A percentile compares a stretch with the other conserved stretches of the same genome.
These are phyloP conservation scores for Sporothrix euskadiensis DNA, from an alignment of 2,329 filamentous ascomycete species.

Conservation along the genomic window DNA sequence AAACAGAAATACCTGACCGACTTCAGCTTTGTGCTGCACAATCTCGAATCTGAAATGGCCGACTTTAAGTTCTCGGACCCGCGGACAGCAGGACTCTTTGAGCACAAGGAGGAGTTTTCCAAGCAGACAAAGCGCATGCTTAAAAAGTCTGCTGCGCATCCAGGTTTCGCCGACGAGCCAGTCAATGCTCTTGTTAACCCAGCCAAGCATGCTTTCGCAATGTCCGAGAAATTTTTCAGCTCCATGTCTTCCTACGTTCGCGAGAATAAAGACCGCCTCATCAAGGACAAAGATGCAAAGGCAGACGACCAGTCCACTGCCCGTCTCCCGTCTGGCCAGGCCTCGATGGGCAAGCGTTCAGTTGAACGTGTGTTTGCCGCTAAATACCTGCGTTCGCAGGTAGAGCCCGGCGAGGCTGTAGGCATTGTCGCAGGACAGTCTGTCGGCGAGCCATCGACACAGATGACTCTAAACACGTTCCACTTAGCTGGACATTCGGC, in stretches of 20 bases:
- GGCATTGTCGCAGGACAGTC: constrained; percentile 97
- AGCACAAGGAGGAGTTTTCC: constrained; percentile 61
- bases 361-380: constrained; percentile 84
- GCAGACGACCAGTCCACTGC: constrained; percentile 28
- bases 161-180: constrained; percentile 68
- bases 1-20: constrained; percentile 90
- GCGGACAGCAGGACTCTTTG: constrained; percentile 49
- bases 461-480: constrained; percentile 99
- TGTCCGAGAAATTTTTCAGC: constrained; percentile 81
- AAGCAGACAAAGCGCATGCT: constrained; percentile 80
- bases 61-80: constrained; percentile 66
- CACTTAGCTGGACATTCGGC: constrained; percentile 97
- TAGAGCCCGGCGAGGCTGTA: constrained; percentile 94
- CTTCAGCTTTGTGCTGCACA: constrained; percentile 87
- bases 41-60: constrained; percentile 76
- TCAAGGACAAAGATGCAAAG: constrained; percentile 52
- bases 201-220: constrained; percentile 76
- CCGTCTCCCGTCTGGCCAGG: constrained; percentile 40
- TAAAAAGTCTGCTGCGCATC: constrained; percentile 65
- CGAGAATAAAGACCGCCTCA: constrained; percentile 65
- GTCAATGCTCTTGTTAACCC: constrained; percentile 72
- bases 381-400: constrained; percentile 88
- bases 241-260: constrained; percentile 76
- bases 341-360: constrained; percentile 61
- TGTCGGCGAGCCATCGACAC: constrained; percentile 93